Evolutionary conservation across 331 rosid species (phyloP).

Genomic region (Quercus lobata): DNA sequence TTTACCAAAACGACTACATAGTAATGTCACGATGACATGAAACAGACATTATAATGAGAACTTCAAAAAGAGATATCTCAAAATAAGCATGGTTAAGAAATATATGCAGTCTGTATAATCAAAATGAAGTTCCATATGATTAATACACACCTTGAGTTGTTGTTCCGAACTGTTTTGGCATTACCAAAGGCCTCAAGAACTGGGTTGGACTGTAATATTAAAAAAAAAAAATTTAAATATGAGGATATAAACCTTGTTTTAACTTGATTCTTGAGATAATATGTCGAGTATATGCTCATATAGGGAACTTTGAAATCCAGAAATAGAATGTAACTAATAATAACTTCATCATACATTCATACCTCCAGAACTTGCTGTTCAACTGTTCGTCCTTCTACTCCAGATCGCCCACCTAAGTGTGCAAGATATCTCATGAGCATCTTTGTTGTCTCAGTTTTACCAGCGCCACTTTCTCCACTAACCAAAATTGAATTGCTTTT

Average conservation of each 20-base stretch:
- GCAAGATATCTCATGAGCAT: constrained; percentile 99
- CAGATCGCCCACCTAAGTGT: constrained; percentile 93
- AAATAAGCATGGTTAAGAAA: no score
- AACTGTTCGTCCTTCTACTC: constrained; percentile 98
- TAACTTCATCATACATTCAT: constrained; percentile 18
- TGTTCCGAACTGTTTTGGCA: constrained; percentile 95
- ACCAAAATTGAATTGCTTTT: constrained; percentile 97
- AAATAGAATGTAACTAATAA: constrained; percentile 8
- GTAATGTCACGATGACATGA: constrained; percentile 22
- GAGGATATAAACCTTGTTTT: no score
- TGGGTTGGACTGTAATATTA: constrained; percentile 75
- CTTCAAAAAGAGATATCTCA: no score
- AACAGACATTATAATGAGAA: constrained; percentile 10
- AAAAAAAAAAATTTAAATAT: constrained; percentile 18
- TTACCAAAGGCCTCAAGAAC: constrained; percentile 99
- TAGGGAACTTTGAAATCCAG: no score
- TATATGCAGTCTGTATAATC: no score
- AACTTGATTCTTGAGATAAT: no score
- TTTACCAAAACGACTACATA: constrained; percentile 97
- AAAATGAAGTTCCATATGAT: neutral
- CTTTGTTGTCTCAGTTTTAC: constrained; percentile 98
- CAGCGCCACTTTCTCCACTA: constrained; percentile 99
- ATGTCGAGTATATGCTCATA: no score
- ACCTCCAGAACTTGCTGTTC: constrained; percentile 99
- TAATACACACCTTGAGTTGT: constrained; percentile 82